phyloP scores from a whole-genome alignment of 129 eudicot genomes.

The Helianthus tuberosus region DNA sequence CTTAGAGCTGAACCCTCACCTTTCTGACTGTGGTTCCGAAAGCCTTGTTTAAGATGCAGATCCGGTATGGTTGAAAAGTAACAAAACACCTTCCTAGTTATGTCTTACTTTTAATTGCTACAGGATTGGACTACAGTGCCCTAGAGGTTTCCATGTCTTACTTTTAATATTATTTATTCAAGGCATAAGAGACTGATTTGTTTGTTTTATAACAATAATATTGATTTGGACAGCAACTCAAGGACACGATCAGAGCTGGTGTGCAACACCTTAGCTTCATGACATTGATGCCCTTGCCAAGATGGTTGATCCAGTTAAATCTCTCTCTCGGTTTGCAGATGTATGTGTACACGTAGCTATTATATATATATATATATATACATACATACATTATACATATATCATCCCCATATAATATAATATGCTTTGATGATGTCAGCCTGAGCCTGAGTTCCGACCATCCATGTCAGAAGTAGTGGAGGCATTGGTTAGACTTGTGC shows the following conservation, averaged over 20 bases:
- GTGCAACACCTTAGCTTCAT: slow-evolving; percentile 99
- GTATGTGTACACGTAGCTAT: slow-evolving; percentile 84
- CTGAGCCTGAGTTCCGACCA: slow-evolving; percentile 97
- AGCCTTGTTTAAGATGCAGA: slow-evolving; percentile 79
- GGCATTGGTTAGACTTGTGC: slow-evolving; percentile 94
- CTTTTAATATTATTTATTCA: slow-evolving; percentile 30
- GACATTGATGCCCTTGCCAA: slow-evolving; percentile 93
- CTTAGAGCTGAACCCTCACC: too few relatives aligned
- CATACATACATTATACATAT: too few relatives aligned
- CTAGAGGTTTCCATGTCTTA: slow-evolving; percentile 99
- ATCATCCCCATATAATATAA: too few relatives aligned
- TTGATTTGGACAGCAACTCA: slow-evolving; percentile 44
- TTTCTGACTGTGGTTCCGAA: slow-evolving; percentile 91
- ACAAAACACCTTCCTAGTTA: background rate
- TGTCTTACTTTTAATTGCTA: slow-evolving; percentile 17
- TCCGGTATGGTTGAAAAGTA: slow-evolving; percentile 53
- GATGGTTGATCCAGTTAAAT: slow-evolving; percentile 98
- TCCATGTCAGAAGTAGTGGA: slow-evolving; percentile 99
- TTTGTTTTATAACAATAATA: background rate
- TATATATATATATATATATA: background rate
- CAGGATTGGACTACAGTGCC: slow-evolving; percentile 79
- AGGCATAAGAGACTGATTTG: too few relatives aligned
- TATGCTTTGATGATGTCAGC: too few relatives aligned
- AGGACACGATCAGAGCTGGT: slow-evolving; percentile 85
- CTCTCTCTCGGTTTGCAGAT: slow-evolving; percentile 94